Base-by-base conservation (phyloP, 2,329 filamentous ascomycete genomes). In the Chalaropsis thielavioides region DNA sequence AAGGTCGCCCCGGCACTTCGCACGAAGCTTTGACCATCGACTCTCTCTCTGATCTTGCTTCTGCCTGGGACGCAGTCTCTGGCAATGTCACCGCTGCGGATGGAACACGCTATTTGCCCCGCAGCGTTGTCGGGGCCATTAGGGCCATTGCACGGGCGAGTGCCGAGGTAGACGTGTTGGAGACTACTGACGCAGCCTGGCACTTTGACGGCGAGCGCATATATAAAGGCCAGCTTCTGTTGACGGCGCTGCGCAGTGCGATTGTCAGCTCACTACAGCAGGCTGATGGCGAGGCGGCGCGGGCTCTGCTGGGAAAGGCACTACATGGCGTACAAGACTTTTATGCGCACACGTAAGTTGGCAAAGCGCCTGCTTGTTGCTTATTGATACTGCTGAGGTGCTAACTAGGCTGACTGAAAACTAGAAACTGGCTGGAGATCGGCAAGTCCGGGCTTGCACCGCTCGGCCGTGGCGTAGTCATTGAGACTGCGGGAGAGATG, bases 241-340 rank as follows among this genome's bases (percentile, higher is more conserved):
- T 69, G 43, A 38, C 60, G 22, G 56, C 49, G 11, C 59, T 68
- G 56, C 66, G 62, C 22, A 49, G 43, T 3, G 61, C 51, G 7
- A 43, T 68, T n/a, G 27, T 67, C 11, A 62, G 61, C 38, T 51
- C 61, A 24, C 46, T 69, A 62, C 44, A 59, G 3, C 40, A 46
- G 38, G 65, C 46, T 22, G 58, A 66, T 31, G 56, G 60, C 6
- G n/a, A n/a, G 3, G 54, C 49, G 49, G 68, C 65, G 19, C 61
- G 67, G 13, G 49, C 27, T 24, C 24, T 63, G 46, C n/a, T 69
- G 49, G 68, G 68, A 15, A 62, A 68, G 51, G 67, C 64, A 11
- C 35, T 69, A 35, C 68, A 68, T 59, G 35, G 59, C 31, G 67
- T 69, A 22, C 68, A 69, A 44, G 68, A 69, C 41, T 67, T 68